Percentiles rank a stretch among this genome's conserved stretches.
Evolutionary conservation across 176 grass and related monocot genomes (phyloP).

Genomic region (maize (Zea mays)): DNA sequence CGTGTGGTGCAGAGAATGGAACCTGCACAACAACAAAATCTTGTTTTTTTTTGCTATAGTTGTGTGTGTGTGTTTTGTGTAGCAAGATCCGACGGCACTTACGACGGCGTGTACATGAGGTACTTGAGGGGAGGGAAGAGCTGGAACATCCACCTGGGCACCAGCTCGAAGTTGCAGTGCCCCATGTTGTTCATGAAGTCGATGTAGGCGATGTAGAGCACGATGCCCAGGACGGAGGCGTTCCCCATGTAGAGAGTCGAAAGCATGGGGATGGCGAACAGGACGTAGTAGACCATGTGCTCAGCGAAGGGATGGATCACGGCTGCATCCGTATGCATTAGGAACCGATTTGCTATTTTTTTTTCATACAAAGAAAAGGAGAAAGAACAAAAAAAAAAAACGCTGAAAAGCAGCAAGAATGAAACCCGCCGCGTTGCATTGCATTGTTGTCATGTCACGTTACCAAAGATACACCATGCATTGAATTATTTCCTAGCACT

Average conservation of each 20-base stretch:
- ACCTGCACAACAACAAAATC: conserved; percentile 39
- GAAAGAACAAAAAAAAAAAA: no score
- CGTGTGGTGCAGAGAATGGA: conserved; percentile 92
- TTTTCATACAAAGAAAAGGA: no score
- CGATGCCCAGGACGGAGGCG: conserved; percentile 35
- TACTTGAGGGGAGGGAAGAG: conserved; percentile 91
- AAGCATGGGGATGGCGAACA: conserved; percentile 75
- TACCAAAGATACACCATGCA: no score
- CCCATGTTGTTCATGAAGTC: conserved; percentile 99
- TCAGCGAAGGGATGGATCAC: conserved; percentile 97
- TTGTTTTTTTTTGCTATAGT: no score
- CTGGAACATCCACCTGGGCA: conserved; percentile 75
- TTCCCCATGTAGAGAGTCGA: conserved; percentile 47
- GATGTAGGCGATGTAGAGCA: conserved; percentile 63
- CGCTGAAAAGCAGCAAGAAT: no score
- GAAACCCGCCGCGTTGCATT: no score
- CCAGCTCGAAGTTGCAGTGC: conserved; percentile 91
- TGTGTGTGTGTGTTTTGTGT: no score
- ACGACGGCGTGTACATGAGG: conserved; percentile 97
- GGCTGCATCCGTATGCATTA: conserved; percentile 44
- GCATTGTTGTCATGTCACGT: no score
- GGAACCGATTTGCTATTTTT: no score
- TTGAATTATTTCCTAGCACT: no score
- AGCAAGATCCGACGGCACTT: conserved; percentile 44
- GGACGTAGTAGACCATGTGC: conserved; percentile 68